These are phyloP conservation scores for Alternaria atra DNA, from an alignment of 2,329 filamentous ascomycete species.

Conservation along the genomic window DNA sequence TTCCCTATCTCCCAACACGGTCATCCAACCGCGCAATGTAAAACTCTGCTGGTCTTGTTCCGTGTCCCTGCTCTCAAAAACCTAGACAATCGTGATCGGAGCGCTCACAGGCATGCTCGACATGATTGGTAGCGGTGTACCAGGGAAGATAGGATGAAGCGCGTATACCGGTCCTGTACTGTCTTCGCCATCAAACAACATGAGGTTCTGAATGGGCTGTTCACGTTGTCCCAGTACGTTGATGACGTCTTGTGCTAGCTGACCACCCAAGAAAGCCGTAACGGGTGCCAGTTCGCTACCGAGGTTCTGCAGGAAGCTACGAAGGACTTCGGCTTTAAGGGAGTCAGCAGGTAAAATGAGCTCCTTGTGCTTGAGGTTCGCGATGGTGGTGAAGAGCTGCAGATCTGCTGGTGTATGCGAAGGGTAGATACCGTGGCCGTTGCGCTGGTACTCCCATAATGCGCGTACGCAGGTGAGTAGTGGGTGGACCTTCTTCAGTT, in stretches of 20 bases:
- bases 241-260: constrained; percentile 95
- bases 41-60: background rate
- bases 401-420: constrained; percentile 65
- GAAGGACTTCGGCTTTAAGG: constrained; percentile 69
- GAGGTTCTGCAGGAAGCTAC: constrained; percentile 86
- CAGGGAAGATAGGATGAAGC: constrained; percentile 72
- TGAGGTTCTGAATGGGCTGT: constrained; percentile 94
- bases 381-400: constrained; percentile 77
- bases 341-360: constrained; percentile 58
- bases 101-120: constrained; percentile 33
- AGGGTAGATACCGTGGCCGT: constrained; percentile 53
- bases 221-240: constrained; percentile 91
- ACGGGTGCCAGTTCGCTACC: constrained; percentile 86
- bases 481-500: constrained; percentile 79
- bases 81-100: constrained; percentile 27
- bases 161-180: constrained; percentile 83
- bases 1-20: background rate
- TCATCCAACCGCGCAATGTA: background rate
- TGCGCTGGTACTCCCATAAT: constrained; percentile 84
- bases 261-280: constrained; percentile 86
- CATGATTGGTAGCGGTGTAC: constrained; percentile 36
- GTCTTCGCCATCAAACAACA: constrained; percentile 86
- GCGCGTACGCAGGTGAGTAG: constrained; percentile 86
- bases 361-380: constrained; percentile 79
- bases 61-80: background rate